Base-by-base conservation (phyloP, 371 early-diverging fungal genomes). In the Mucor sp. region DNA sequence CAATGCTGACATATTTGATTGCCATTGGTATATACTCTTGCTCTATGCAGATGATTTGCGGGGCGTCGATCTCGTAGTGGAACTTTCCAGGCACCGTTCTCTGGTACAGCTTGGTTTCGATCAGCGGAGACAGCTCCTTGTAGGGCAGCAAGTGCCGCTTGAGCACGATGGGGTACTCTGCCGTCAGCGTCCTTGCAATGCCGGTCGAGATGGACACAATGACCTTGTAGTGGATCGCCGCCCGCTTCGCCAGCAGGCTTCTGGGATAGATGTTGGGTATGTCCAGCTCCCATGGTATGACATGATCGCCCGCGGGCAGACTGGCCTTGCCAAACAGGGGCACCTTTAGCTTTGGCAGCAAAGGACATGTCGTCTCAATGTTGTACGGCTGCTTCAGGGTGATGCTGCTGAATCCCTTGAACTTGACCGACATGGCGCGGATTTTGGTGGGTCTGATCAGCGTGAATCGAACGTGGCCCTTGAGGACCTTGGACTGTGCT, bases 21-120 rank as follows among this genome's bases (percentile, higher is more conserved):
- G 78, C 73, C 44, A 76, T 48, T 17, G 78, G 75, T 30, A 81
- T 66, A 48, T 64, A 50, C 12, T 67, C 71, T 64, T 78, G 78
- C 32, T 81, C 75, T 27, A 74, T 50, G 44, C 77, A 81, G 4
- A 78, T 60, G 19, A 78, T 67, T 21, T 72, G 76, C 12, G 81
- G 81, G 17, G 71, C 68, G 58, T 81, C 81, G 27, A 81, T 67
- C 39, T 81, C 81, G 25, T 74, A 81, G 58, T 81, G 81, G 35
- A 78, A 81, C 68, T 76, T 81, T 21, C 75, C 75, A 39, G 81
- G 73, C 9, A 81, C 63, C 6, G 81, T 81, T 32, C 71, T 67
- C 25, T 74, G 71, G 47, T 66, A 76, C 17, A 76, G 25, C 58
- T 67, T 74, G 11, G 81, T 69, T 63, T 76, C 81, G 23, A 78